A percentile compares a stretch with the other conserved stretches of the same genome.
Conservation (phyloP, 2,329 filamentous ascomycete species). For the Colletotrichum plurivorum region DNA sequence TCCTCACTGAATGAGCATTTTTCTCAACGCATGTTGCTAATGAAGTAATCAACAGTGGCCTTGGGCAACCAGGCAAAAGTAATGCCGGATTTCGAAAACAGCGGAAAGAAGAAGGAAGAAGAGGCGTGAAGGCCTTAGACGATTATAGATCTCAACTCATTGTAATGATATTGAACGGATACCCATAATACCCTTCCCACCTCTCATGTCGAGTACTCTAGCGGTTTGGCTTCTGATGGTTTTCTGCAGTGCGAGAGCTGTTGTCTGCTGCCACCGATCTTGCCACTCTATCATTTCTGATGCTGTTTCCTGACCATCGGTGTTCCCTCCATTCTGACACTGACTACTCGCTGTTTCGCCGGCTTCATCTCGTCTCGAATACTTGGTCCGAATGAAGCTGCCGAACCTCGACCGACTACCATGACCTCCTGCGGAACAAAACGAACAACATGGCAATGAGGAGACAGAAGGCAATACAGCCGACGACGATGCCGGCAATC, state of each 20-base stretch:
- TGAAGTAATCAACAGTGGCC: constrained; percentile 44
- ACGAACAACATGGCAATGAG: neutral
- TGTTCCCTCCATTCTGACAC: too few relatives aligned
- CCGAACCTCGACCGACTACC: neutral
- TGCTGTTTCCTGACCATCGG: too few relatives aligned
- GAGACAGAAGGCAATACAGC: neutral
- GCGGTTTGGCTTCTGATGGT: too few relatives aligned
- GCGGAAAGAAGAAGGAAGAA: constrained; percentile 14
- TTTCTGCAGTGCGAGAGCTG: neutral
- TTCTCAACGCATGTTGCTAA: too few relatives aligned
- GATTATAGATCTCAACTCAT: constrained; percentile 14
- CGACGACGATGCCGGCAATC: constrained; percentile 18
- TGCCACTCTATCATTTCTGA: too few relatives aligned
- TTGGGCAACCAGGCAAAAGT: constrained; percentile 49
- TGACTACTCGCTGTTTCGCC: too few relatives aligned
- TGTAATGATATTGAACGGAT: constrained; percentile 35
- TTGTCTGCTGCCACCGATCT: too few relatives aligned
- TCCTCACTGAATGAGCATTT: neutral
- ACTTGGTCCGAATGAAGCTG: too few relatives aligned
- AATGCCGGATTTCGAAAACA: constrained; percentile 41
- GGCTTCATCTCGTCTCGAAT: too few relatives aligned
- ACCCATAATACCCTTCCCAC: constrained; percentile 10
- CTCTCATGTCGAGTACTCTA: neutral
- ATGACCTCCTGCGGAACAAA: neutral
- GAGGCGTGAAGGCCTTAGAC: constrained; percentile 14